phyloP scores from a whole-genome alignment of 2,329 filamentous ascomycete genomes.

The Exserohilum rostratum region DNA sequence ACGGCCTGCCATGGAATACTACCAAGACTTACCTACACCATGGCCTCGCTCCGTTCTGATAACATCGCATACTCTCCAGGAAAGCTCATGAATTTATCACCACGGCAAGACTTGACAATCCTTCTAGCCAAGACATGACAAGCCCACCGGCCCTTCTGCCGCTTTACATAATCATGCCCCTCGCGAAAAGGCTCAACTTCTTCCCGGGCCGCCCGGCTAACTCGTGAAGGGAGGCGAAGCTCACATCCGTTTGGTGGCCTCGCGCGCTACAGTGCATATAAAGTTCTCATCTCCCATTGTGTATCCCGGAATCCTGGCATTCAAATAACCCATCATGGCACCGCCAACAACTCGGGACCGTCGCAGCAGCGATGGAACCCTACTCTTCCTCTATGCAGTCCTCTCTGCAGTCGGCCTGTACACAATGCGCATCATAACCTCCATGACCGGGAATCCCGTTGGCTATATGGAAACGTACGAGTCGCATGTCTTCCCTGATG shows the following conservation, averaged over 20 bases:
- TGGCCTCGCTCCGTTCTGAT: too few species aligned
- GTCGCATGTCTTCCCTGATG: conserved; percentile 15
- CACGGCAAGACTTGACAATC: background rate
- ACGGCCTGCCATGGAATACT: too few species aligned
- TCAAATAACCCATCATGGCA: conserved; percentile 12
- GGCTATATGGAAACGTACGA: conserved; percentile 7
- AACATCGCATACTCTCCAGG: too few species aligned
- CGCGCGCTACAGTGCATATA: background rate
- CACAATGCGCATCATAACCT: conserved; percentile 19
- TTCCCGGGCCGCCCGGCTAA: background rate
- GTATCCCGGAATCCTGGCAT: background rate
- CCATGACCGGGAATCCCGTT: conserved; percentile 9
- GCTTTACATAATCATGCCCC: conserved; percentile 8
- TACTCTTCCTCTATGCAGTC: conserved; percentile 2
- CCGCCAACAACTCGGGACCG: conserved; percentile 2
- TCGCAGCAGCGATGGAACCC: conserved; percentile 17
- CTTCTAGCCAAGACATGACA: background rate
- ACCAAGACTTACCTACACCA: too few species aligned
- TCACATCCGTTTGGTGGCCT: background rate
- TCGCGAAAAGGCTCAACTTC: background rate
- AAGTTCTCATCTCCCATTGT: background rate
- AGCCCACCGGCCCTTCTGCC: background rate
- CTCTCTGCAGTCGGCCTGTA: conserved; percentile 13
- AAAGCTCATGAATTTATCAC: too few species aligned
- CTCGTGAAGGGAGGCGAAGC: background rate